A percentile compares a stretch with the other conserved stretches of the same genome.
phyloP scores from a whole-genome alignment of 2,329 filamentous ascomycete genomes.

The Paramyrothecium sp. region DNA sequence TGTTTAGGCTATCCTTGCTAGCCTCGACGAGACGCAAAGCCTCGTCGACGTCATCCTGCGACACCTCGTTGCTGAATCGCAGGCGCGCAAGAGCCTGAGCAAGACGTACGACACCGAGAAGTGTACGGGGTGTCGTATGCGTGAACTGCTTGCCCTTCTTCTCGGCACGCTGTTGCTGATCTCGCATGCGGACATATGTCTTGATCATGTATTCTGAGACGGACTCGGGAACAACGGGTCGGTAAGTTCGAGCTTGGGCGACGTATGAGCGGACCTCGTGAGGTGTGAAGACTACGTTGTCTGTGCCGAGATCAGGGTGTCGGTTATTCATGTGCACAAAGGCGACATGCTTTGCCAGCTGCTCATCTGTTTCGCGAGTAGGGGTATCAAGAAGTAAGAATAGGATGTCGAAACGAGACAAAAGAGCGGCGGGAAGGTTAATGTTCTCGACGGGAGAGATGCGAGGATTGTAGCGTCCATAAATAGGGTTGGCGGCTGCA shows the following conservation, averaged over 20 bases:
- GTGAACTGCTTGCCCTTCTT: conserved; percentile 89
- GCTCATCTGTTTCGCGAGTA: conserved; percentile 83
- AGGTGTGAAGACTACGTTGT: conserved; percentile 77
- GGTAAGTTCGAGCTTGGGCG: conserved; percentile 84
- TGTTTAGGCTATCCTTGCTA: conserved; percentile 85
- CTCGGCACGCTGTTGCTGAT: conserved; percentile 89
- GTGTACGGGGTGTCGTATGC: conserved; percentile 89
- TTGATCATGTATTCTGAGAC: conserved; percentile 97
- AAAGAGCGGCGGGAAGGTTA: conserved; percentile 93
- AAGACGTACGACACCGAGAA: conserved; percentile 88
- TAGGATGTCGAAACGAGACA: conserved; percentile 95
- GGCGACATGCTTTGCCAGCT: conserved; percentile 92
- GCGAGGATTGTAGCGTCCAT: conserved; percentile 96
- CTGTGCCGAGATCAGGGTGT: conserved; percentile 71
- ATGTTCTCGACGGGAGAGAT: conserved; percentile 98
- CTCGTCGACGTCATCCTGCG: conserved; percentile 93
- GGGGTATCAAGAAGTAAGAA: conserved; percentile 97
- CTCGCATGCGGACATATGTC: conserved; percentile 92
- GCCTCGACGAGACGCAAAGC: conserved; percentile 88
- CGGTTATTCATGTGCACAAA: conserved; percentile 96
- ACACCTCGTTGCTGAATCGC: conserved; percentile 81
- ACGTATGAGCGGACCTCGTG: conserved; percentile 96
- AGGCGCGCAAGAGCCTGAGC: conserved; percentile 91
- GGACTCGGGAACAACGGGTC: conserved; percentile 78
- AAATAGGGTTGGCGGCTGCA: conserved; percentile 93